Percentiles rank a stretch among this genome's conserved stretches.
Conservation (phyloP, 768 basidiomycete species). For the Gelatoporia subvermispora region DNA sequence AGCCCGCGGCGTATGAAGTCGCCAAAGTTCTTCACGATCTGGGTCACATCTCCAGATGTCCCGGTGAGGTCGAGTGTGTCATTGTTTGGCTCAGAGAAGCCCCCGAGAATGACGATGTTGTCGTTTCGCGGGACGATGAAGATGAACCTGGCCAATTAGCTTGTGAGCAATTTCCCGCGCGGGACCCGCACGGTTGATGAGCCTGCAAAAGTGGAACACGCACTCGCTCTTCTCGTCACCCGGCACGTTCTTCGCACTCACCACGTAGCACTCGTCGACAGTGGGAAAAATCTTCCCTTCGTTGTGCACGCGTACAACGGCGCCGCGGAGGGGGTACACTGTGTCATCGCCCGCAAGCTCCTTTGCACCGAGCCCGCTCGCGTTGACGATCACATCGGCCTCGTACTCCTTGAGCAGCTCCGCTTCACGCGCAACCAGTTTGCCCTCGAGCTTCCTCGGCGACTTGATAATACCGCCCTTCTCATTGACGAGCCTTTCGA, state of each 20-base stretch:
- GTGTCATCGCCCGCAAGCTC: conserved; percentile 30
- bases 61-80: conserved; percentile 15
- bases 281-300: conserved; percentile 32
- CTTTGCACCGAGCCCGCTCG: conserved; percentile 28
- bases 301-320: conserved; percentile 25
- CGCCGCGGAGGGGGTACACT: conserved; percentile 34
- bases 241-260: conserved; percentile 9
- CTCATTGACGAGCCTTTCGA: conserved; percentile 18
- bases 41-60: conserved; percentile 13
- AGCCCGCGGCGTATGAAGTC: no score
- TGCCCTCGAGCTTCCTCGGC: conserved; percentile 25
- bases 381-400: conserved; percentile 31
- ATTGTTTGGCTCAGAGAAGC: conserved; percentile 16
- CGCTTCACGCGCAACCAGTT: conserved; percentile 23
- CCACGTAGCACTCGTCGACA: conserved; percentile 27
- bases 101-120: conserved; percentile 28
- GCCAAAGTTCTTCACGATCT: conserved; percentile 15
- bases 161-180: conserved; percentile 23
- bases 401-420: conserved; percentile 21
- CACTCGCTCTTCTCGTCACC: conserved; percentile 14
- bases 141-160: no score
- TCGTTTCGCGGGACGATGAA: conserved; percentile 28
- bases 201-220: no score
- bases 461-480: conserved; percentile 29
- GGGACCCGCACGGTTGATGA: no score